Evolutionary conservation across 2,329 filamentous ascomycete genomes (phyloP), one percentile per base, ranked within the genome.

Genomic region (Aspergillus costaricaensis): DNA sequence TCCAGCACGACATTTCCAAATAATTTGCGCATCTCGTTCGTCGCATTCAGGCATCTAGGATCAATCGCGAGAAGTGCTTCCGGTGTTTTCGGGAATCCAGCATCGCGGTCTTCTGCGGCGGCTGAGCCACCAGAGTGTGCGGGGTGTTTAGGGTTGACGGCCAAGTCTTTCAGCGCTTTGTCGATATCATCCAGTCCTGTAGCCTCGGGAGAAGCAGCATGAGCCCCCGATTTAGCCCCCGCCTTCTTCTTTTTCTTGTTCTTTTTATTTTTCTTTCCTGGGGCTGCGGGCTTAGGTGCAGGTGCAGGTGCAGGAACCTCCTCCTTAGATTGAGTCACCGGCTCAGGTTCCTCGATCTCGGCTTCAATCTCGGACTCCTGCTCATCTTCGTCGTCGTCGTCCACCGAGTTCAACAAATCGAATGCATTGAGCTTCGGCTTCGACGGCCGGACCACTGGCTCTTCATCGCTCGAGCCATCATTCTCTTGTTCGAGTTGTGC

Each of bases 11-110:
- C 83, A 63, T 83, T 84, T 4, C 89, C 89, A 72, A 91, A 91
- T 0, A 91, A 78, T 65, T 83, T 85, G 59, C 87, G 89, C 92
- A 99, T 97, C 79, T 99, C 95, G 70, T 96, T 96, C 38, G 89
- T 83, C 7, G 91, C 91, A 72, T 94, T 93, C 10, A 99, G 84
- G 67, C 92, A 86, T 66, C 90, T 85, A 0, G 88, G 85, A 67
- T 90, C 88, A 55, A 91, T 79, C 2, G 82, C 78, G 0, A 91
- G 78, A 12, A 90, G 75, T 19, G 81, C 78, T 76, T 73, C 85
- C 62, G 80, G 81, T 52, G 67, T 70, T 59, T 70, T 76, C 7
- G 74, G 63, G 55, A 75, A 77, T 6, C 59, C 62, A 17, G 57
- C 53, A 48, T 83, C 76, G 14, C 60, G 65, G 19, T 36, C 55